Percentiles rank a stretch among this genome's conserved stretches.
Evolutionary conservation across 2,329 filamentous ascomycete genomes (phyloP).

Genomic region (Colletotrichum zoysiae): DNA sequence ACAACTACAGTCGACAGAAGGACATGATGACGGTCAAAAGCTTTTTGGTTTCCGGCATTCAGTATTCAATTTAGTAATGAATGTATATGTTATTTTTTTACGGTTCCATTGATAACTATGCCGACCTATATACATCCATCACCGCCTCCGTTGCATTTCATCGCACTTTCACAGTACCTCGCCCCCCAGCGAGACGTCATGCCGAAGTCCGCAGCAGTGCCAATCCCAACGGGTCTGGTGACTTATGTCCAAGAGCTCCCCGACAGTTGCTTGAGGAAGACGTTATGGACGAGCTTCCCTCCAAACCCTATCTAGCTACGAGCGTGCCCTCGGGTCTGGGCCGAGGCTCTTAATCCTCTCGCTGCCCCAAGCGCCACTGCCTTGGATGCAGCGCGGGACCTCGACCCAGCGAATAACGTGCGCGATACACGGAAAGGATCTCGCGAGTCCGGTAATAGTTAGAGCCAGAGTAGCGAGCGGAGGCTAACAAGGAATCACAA

Average conservation of each 20-base stretch:
- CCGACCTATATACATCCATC: too few relatives aligned
- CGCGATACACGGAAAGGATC: conserved; percentile 49
- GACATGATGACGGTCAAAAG: too few relatives aligned
- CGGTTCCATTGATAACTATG: fast-evolving
- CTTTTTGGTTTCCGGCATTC: not conserved
- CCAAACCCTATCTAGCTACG: conserved; percentile 55
- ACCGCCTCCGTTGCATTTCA: not conserved
- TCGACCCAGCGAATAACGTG: conserved; percentile 39
- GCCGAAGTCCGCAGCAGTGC: conserved; percentile 32
- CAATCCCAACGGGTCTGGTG: conserved; percentile 40
- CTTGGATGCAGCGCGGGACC: too few relatives aligned
- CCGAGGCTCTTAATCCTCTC: not conserved
- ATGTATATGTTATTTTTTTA: too few relatives aligned
- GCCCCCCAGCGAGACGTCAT: not conserved
- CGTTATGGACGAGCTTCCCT: conserved; percentile 12
- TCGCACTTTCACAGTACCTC: not conserved
- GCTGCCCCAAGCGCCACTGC: too few relatives aligned
- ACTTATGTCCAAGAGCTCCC: conserved; percentile 27
- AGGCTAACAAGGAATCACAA: not conserved
- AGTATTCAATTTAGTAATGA: too few relatives aligned
- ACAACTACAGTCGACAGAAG: not conserved
- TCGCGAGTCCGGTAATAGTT: conserved; percentile 47
- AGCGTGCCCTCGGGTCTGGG: conserved; percentile 52
- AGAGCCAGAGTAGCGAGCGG: conserved; percentile 41
- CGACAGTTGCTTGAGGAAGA: conserved; percentile 4